Base-by-base conservation (phyloP, 768 basidiomycete genomes). In the Butyriboletus loyo region DNA sequence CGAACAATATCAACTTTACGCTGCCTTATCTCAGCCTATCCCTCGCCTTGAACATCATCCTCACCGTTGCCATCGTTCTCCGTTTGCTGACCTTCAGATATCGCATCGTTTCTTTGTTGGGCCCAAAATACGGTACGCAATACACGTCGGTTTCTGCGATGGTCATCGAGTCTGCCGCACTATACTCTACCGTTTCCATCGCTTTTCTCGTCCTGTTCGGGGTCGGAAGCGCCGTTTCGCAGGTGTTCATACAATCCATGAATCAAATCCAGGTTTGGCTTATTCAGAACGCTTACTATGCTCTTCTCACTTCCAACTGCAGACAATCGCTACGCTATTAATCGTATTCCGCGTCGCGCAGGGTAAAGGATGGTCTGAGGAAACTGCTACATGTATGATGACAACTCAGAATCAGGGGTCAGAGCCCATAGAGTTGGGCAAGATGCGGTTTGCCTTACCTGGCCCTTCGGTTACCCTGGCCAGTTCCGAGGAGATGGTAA, bases 121-220 rank as follows among this genome's bases (percentile, higher is more conserved):
- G 71, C 8, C 25, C 45, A 17, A 49, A 49, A 32, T 53, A 65
- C 35, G 60, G 64, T 5, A 41, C 38, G 5, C 59, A 61, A 9
- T 74, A 75, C 49, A 61, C 67, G 6, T 67, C 63, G 0, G 49
- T 73, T 6, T 62, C 60, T 9, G 61, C 73, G 5, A 72, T 76
- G 59, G 39, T 69, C 25, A 43, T 75, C 44, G 74, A 75, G 52
- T 70, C 69, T 0, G 70, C 70, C 1, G 56, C 66, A 1, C 35
- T 71, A 3, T 73, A 72, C 35, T 60, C 68, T 2, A 14, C 55
- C 5, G 47, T 62, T 14, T 62, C 63, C 0, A 11, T 74, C 17
- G 37, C 70, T 0, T 71, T 75, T 46, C 41, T 75, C 11, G 48
- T 65, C 15, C 44, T 63, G 17, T 74, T 64, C 36, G 59, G 55